Evolutionary conservation across 2,329 filamentous ascomycete species (phyloP).

Genomic region (Helminthosporium solani): DNA sequence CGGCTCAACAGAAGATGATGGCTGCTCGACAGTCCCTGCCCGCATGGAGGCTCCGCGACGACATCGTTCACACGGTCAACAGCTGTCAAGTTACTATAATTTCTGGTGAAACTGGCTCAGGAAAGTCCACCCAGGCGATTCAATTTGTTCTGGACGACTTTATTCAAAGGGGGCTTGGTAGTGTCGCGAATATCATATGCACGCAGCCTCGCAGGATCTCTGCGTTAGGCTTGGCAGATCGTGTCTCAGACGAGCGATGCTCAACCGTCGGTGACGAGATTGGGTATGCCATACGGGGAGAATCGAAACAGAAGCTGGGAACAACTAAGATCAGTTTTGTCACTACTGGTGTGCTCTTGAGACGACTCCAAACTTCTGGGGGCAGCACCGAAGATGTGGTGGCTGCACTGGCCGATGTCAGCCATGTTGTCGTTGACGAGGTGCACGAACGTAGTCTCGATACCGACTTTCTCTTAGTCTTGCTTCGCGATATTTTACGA

Average conservation of each 20-base stretch:
- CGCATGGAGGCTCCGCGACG: slow-evolving; percentile 80
- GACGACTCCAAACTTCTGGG: slow-evolving; percentile 87
- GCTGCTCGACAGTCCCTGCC: slow-evolving; percentile 71
- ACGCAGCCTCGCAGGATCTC: slow-evolving; percentile 95
- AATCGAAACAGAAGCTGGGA: slow-evolving; percentile 70
- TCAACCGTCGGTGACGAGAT: slow-evolving; percentile 80
- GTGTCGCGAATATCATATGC: slow-evolving; percentile 84
- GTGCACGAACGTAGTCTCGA: slow-evolving; percentile 95
- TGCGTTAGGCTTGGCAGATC: slow-evolving; percentile 87
- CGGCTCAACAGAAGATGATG: slow-evolving; percentile 74
- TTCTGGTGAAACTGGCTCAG: slow-evolving; percentile 93
- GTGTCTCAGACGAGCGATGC: slow-evolving; percentile 90
- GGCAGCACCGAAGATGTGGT: slow-evolving; percentile 77
- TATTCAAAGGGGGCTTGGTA: slow-evolving; percentile 72
- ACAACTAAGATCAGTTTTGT: slow-evolving; percentile 91
- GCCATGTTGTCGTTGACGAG: slow-evolving; percentile 93
- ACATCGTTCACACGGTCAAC: slow-evolving; percentile 73
- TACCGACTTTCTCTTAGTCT: slow-evolving; percentile 87
- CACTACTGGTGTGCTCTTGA: slow-evolving; percentile 88
- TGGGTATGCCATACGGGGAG: slow-evolving; percentile 87
- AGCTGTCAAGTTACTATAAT: slow-evolving; percentile 90
- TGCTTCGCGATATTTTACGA: slow-evolving; percentile 78
- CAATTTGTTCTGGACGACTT: slow-evolving; percentile 94
- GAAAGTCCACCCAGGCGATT: slow-evolving; percentile 95
- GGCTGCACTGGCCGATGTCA: slow-evolving; percentile 81